These are phyloP conservation scores for Penicillium daleae DNA, from an alignment of 495 filamentous ascomycete genomes.

Conservation along the genomic window DNA sequence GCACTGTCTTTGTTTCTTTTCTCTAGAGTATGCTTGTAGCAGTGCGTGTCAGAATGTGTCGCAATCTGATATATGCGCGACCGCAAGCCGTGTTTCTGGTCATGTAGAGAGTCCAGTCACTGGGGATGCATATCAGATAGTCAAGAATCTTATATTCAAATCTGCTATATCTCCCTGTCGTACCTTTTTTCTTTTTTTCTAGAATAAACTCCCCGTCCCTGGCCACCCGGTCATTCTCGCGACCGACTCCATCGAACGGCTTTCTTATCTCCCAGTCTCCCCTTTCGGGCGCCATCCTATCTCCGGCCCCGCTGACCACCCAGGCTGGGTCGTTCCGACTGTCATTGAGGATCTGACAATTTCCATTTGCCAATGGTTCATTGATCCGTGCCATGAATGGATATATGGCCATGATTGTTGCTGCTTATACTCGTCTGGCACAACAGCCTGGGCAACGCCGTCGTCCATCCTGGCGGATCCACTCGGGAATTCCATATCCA, in stretches of 20 bases:
- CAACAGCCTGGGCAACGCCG: not conserved
- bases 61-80: not conserved
- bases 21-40: not conserved
- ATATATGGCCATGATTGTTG: not conserved
- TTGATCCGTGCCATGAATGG: not conserved
- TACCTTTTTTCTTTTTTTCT: not conserved
- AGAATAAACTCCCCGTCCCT: not conserved
- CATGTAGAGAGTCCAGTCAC: too few relatives aligned
- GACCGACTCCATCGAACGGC: not conserved
- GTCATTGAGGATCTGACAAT: not conserved
- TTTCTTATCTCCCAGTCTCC: slow-evolving; percentile 7
- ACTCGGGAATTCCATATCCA: not conserved
- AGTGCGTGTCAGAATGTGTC: not conserved
- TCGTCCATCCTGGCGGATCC: not conserved
- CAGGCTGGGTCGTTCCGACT: slow-evolving; percentile 2
- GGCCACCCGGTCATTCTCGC: not conserved
- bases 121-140: not conserved
- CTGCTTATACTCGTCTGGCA: not conserved
- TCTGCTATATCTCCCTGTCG: not conserved
- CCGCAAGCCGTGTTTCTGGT: not conserved
- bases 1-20: too few relatives aligned
- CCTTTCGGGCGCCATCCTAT: slow-evolving; percentile 10
- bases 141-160: too few relatives aligned
- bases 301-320: slow-evolving; percentile 10
- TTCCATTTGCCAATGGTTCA: slow-evolving; percentile 3